Percentiles rank a stretch among this genome's conserved stretches.
These are phyloP conservation scores for Xylaria sp. DNA, from an alignment of 495 filamentous ascomycete genomes.

Conservation along the genomic window DNA sequence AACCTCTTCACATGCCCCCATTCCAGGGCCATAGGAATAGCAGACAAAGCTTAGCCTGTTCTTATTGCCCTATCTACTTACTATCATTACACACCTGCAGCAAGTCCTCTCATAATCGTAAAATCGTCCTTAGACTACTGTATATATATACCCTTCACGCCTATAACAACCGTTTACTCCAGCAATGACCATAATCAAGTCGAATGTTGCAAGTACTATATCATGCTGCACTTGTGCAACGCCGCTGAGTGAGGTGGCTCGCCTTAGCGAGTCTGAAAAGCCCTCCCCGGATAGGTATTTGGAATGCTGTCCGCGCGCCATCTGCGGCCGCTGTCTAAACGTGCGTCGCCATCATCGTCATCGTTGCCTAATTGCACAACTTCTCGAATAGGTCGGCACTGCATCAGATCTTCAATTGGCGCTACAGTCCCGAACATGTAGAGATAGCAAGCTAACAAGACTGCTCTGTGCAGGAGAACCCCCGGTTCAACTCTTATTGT, in stretches of 20 bases:
- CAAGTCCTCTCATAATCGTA: background rate
- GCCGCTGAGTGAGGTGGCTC: constrained; percentile 56
- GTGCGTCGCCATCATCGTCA: constrained; percentile 50
- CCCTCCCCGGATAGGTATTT: constrained; percentile 57
- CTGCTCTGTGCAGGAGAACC: constrained; percentile 59
- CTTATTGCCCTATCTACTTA: background rate
- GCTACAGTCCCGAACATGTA: background rate
- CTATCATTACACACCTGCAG: background rate
- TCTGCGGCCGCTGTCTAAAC: constrained; percentile 71
- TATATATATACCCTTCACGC: background rate
- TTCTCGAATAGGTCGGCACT: background rate
- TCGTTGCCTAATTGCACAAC: background rate
- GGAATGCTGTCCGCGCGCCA: constrained; percentile 69
- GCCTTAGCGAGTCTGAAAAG: constrained; percentile 59
- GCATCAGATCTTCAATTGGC: constrained; percentile 2
- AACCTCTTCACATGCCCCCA: background rate
- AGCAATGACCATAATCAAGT: constrained; percentile 35
- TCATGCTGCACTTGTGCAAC: constrained; percentile 72
- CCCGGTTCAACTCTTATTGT: constrained; percentile 74
- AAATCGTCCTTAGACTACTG: background rate
- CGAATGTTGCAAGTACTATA: constrained; percentile 38
- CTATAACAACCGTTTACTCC: background rate
- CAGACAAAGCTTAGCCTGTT: background rate
- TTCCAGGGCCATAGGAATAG: background rate
- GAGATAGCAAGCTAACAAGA: constrained; percentile 24